Base-by-base conservation (phyloP, 2,329 filamentous ascomycete genomes). In the Xylariales sp. region DNA sequence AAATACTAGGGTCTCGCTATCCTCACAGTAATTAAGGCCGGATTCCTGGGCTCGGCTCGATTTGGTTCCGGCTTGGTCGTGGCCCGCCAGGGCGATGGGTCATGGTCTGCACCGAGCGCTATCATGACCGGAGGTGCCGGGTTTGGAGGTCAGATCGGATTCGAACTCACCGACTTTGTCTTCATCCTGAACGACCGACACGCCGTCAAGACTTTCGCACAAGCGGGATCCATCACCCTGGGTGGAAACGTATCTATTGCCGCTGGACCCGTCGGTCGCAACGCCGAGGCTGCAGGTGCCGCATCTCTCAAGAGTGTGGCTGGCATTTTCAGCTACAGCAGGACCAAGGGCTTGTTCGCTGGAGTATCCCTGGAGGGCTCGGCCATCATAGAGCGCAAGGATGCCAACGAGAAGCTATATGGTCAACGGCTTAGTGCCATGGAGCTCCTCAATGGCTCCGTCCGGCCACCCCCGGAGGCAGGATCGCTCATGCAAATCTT, bases 381-480 rank as follows among this genome's bases (percentile, higher is more conserved):
- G 44, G 89, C 87, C 37, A 83, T 98, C 48, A 87, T 97, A 46
- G 93, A 98, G 68, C 81, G 93, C 47, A 85, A 89, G 66, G 93
- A 98, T 63, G 93, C 93, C 51, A 98, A 98, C 59, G 86, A 95
- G 66, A 95, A 95, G 67, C 76, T 98, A 44, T 98, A 98, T 62
- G 87, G 88, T 45, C 79, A 83, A 41, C 80, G 85, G 44, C 77
- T 87, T 61, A 89, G 87, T 7, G 93, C 93, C 12, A 70, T 74
- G 45, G 85, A 95, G 59, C 77, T 98, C 30, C 77, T 98, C 25
- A 79, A 77, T 40, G 93, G 93, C 23, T 73, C 76, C 23, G 78
- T 97, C 27, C 76, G 81, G 29, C 79, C 89, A 1, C 91, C 93
- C 2, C 79, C 85, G 0, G 83, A 87, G 41, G 88, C 93, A 3